Base-by-base conservation (phyloP, 371 early-diverging fungal genomes). In the Mucor ambiguus region DNA sequence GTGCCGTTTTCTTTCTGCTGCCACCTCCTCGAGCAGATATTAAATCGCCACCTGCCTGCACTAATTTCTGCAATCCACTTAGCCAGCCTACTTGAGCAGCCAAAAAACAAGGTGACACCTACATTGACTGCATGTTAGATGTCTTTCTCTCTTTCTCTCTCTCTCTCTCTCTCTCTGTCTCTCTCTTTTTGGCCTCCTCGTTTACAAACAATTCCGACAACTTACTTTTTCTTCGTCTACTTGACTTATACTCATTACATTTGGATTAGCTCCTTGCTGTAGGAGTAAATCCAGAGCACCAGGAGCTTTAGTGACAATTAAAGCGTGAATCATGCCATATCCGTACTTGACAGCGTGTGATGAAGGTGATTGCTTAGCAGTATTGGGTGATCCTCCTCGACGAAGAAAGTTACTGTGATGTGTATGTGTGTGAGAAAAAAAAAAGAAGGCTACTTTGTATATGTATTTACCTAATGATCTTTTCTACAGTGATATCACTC, bases 301-400 rank as follows among this genome's bases (percentile, higher is more conserved):
- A 55, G 77, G 68, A 16, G 78, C 67, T 59, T 76, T 76, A 29
- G 72, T 73, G 46, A 80, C 73, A 64, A 82, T 73, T 16, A 76
- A 61, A 37, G 80, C 80, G 64, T 82, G 82, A 55, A 82, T 73
- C 76, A 82, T 75, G 20, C 82, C 82, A 70, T 73, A 80, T 14
- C 82, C 82, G 54, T 82, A 78, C 48, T 76, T 78, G 49, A 80
- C 71, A 63, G 65, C 28, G 58, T 74, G 37, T 8, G 59, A 35
- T 26, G 76, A 66, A 20, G 74, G 66, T 14, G 75, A 74, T 55
- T 78, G 80, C 38, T 75, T 82, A 20, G 82, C 76, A 14, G 80
- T 80, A 59, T 82, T 82, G 11, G 82, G 80, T 22, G 78, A 79
- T n/a, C 82, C 82, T 26, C 78, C 80, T 46, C 80, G 70, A 28